Evolutionary conservation across 208 protist genomes (phyloP).

Genomic region (Crithidia fasciculata): DNA sequence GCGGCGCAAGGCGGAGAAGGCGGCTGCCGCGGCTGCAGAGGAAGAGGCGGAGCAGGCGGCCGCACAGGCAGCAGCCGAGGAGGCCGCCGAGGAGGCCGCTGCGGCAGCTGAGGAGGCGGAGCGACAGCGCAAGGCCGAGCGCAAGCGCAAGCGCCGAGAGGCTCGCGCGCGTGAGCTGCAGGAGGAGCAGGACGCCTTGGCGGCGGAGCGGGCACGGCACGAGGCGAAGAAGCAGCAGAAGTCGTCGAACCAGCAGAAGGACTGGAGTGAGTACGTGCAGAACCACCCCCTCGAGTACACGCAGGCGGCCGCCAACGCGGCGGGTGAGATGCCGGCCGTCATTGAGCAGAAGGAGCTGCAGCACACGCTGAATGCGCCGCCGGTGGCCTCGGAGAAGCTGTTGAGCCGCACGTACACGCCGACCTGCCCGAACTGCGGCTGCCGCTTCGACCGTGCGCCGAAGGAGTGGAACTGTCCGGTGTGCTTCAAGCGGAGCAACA

Average conservation of each 20-base stretch:
- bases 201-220: slow-evolving; percentile 46
- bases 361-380: slow-evolving; percentile 65
- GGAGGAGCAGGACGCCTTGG: slow-evolving; percentile 70
- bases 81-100: slow-evolving; percentile 46
- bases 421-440: slow-evolving; percentile 65
- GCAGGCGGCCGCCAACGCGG: neutral
- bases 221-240: slow-evolving; percentile 38
- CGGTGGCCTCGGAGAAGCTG: slow-evolving; percentile 43
- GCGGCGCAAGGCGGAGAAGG: slow-evolving; percentile 40
- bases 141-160: slow-evolving; percentile 57
- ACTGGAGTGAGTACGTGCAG: slow-evolving; percentile 82
- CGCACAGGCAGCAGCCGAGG: slow-evolving; percentile 30
- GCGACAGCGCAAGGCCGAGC: slow-evolving; percentile 44
- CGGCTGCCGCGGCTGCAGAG: slow-evolving; percentile 35
- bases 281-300: slow-evolving; percentile 78
- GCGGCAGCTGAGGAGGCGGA: slow-evolving; percentile 47
- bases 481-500: slow-evolving; percentile 43
- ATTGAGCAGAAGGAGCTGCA: slow-evolving; percentile 71
- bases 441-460: slow-evolving; percentile 62
- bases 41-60: slow-evolving; percentile 36
- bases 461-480: slow-evolving; percentile 77
- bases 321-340: slow-evolving; percentile 11
- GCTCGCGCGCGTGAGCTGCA: slow-evolving; percentile 60
- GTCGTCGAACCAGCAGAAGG: slow-evolving; percentile 55
- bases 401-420: slow-evolving; percentile 78